phyloP scores from a whole-genome alignment of 768 basidiomycete genomes.

The Leucogyrophana mollusca region DNA sequence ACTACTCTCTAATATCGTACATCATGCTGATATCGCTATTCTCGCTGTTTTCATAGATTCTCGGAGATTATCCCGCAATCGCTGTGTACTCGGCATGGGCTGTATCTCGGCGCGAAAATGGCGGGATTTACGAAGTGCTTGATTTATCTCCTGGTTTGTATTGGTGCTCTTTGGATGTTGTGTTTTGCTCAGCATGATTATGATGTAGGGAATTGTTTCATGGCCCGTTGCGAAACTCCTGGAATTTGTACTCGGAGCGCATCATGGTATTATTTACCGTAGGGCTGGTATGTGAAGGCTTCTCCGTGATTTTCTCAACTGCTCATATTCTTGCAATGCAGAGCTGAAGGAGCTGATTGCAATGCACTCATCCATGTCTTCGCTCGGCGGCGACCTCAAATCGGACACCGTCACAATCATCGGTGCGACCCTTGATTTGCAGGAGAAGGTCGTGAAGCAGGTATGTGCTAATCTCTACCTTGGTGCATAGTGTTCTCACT shows the following conservation, averaged over 20 bases:
- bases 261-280: conserved; percentile 91
- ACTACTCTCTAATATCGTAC: not conserved
- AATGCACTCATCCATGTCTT: conserved; percentile 72
- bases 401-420: conserved; percentile 88
- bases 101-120: conserved; percentile 88
- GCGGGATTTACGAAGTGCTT: conserved; percentile 65
- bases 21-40: conserved; percentile 2
- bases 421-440: conserved; percentile 84
- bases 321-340: conserved; percentile 10
- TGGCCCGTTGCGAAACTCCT: conserved; percentile 88
- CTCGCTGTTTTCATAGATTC: conserved; percentile 49
- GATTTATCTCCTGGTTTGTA: conserved; percentile 65
- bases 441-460: conserved; percentile 80
- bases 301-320: not conserved
- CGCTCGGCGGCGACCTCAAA: conserved; percentile 83
- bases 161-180: not conserved
- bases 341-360: conserved; percentile 91
- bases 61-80: conserved; percentile 92
- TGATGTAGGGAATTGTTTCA: conserved; percentile 60
- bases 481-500: not conserved
- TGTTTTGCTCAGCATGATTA: not conserved
- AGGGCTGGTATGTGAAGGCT: conserved; percentile 49
- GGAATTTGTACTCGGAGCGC: conserved; percentile 72
- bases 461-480: conserved; percentile 27
- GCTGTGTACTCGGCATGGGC: conserved; percentile 87